These are phyloP conservation scores for Naganishia onofrii DNA, from an alignment of 768 basidiomycete genomes.

Conservation along the genomic window DNA sequence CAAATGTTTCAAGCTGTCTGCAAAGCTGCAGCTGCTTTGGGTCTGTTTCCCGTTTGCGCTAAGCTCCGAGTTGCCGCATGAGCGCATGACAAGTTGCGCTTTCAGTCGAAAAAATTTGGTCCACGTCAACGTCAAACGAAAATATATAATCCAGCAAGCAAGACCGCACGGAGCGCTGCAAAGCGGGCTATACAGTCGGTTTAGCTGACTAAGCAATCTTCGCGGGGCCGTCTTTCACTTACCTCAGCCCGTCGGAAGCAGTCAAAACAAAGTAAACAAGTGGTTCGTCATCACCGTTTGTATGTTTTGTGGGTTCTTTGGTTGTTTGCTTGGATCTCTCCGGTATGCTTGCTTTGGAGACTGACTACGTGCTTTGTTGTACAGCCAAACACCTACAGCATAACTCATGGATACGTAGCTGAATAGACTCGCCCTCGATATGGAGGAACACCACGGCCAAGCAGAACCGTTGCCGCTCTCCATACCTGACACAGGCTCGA, in stretches of 20 bases:
- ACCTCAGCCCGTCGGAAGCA: slow-evolving; percentile 10
- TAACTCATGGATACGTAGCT: neutral
- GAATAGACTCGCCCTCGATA: neutral
- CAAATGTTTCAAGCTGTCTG: too few species aligned
- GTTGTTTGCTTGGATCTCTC: neutral
- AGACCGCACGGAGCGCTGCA: neutral
- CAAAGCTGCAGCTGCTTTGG: neutral
- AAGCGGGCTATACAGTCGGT: neutral
- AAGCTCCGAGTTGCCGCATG: neutral
- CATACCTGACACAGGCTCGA: neutral
- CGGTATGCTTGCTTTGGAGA: neutral
- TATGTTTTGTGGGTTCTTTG: neutral
- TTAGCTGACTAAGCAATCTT: slow-evolving; percentile 4
- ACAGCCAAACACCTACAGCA: neutral
- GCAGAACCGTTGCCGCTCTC: neutral
- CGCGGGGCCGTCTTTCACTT: neutral
- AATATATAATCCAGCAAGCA: slow-evolving; percentile 25
- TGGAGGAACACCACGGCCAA: slow-evolving; percentile 1
- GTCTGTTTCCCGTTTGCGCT: neutral
- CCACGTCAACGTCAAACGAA: slow-evolving; percentile 27
- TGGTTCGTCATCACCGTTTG: slow-evolving; percentile 22
- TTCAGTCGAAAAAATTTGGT: slow-evolving; percentile 16
- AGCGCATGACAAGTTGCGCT: neutral
- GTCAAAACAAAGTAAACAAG: slow-evolving; percentile 19
- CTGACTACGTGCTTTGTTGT: neutral